A percentile compares a stretch with the other conserved stretches of the same genome.
phyloP scores from a whole-genome alignment of 805 yeast species.

The Myxozyma geophila region DNA sequence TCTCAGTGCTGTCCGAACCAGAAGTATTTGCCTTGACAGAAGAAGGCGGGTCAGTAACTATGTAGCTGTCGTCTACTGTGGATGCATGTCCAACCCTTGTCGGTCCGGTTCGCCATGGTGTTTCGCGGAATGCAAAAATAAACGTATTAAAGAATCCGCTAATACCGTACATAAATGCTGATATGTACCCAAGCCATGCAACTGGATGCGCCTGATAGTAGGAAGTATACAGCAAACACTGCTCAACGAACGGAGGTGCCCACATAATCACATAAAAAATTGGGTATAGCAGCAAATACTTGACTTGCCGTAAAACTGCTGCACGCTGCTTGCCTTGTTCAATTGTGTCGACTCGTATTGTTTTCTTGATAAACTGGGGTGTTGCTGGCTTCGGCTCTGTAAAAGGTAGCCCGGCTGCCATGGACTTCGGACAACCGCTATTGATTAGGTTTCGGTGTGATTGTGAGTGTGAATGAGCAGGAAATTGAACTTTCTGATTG shows the following conservation, averaged over 20 bases:
- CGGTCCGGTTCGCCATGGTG: conserved; percentile 60
- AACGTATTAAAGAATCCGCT: conserved; percentile 76
- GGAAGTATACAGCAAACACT: conserved; percentile 59
- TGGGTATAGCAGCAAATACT: conserved; percentile 81
- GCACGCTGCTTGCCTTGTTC: conserved; percentile 48
- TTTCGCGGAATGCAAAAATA: conserved; percentile 77
- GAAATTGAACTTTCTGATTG: conserved; percentile 9
- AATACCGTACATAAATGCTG: conserved; percentile 80
- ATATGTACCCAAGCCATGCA: conserved; percentile 65
- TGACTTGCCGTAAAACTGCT: conserved; percentile 75
- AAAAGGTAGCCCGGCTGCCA: background rate
- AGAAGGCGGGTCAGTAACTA: background rate
- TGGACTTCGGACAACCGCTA: background rate
- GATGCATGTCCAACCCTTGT: background rate
- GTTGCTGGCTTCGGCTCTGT: background rate
- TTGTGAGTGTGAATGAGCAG: background rate
- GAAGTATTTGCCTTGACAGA: background rate
- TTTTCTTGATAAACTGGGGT: conserved; percentile 5
- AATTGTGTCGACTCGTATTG: conserved; percentile 27
- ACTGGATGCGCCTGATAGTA: conserved; percentile 56
- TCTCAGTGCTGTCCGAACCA: background rate
- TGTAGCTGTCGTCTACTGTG: background rate
- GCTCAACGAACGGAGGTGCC: conserved; percentile 76
- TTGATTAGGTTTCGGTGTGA: background rate
- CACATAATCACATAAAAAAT: conserved; percentile 78